A percentile compares a stretch with the other conserved stretches of the same genome.
phyloP scores from a whole-genome alignment of 2,329 filamentous ascomycete genomes.

The Aspergillus fischeri region DNA sequence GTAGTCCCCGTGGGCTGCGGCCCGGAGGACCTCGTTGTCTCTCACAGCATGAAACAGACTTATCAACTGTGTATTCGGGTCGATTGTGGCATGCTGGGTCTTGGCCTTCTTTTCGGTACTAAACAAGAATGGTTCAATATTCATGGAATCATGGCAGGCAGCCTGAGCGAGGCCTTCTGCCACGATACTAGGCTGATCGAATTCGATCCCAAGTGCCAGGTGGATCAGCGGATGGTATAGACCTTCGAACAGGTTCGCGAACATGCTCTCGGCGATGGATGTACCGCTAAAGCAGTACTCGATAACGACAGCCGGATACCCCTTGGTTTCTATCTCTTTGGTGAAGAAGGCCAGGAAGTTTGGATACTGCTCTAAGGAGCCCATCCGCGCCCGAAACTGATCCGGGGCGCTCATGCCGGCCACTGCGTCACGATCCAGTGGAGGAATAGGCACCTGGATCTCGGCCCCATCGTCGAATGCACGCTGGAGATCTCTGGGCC shows the following conservation, averaged over 20 bases:
- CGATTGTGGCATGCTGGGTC: no score
- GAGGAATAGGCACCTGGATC: constrained; percentile 24
- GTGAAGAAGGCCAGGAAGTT: no score
- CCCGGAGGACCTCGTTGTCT: no score
- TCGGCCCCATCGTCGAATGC: constrained; percentile 22
- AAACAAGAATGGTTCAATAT: no score
- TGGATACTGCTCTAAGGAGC: no score
- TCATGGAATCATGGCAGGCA: constrained; percentile 53
- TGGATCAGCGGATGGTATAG: constrained; percentile 71
- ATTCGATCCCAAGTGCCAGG: constrained; percentile 77
- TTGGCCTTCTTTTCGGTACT: no score
- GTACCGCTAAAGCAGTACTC: no score
- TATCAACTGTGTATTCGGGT: no score
- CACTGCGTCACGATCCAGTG: constrained; percentile 15
- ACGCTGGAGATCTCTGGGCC: constrained; percentile 18
- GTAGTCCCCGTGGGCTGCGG: no score
- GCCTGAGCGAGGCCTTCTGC: constrained; percentile 72
- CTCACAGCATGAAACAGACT: no score
- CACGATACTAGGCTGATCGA: constrained; percentile 69
- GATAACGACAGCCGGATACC: constrained; percentile 50
- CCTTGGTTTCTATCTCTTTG: constrained; percentile 49
- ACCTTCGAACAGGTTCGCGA: constrained; percentile 60
- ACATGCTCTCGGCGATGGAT: constrained; percentile 61
- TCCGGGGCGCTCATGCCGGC: constrained; percentile 12
- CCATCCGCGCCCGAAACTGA: constrained; percentile 17